A percentile compares a stretch with the other conserved stretches of the same genome.
These are phyloP conservation scores for Spatholobus suberectus DNA, from an alignment of 306 rosid species.

Conservation along the genomic window DNA sequence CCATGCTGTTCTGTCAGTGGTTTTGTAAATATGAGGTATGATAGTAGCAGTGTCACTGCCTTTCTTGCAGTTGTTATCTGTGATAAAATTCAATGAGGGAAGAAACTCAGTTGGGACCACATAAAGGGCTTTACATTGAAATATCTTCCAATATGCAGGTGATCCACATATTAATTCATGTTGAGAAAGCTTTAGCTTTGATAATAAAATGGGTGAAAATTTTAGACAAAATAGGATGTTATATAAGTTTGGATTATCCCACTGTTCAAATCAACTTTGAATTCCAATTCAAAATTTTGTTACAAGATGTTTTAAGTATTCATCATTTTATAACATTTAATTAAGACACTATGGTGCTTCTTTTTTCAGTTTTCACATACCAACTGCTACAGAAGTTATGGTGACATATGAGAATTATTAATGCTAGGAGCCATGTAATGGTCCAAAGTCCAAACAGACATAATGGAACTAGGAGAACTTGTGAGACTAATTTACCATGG, in stretches of 20 bases:
- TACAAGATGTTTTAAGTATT: not conserved
- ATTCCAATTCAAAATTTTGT: not conserved
- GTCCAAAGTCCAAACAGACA: not conserved
- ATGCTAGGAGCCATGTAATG: not conserved
- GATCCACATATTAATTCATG: not conserved
- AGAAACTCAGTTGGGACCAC: not conserved
- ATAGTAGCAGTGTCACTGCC: constrained; percentile 7
- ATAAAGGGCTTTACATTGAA: not conserved
- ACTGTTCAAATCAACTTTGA: not conserved
- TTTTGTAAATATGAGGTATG: constrained; percentile 15
- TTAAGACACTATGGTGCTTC: not conserved
- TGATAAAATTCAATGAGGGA: not conserved
- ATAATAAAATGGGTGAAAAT: not conserved
- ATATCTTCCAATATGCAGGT: not conserved
- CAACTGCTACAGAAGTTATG: not conserved
- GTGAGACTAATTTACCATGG: not conserved
- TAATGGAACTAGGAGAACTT: too few relatives aligned
- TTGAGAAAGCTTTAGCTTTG: not conserved
- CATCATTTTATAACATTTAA: not conserved
- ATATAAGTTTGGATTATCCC: not conserved
- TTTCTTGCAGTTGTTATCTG: constrained; percentile 7
- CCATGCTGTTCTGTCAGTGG: constrained; percentile 15
- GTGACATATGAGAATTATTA: not conserved
- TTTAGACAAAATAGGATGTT: not conserved
- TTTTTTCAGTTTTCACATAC: not conserved